Base-by-base conservation (phyloP, 352 stramenopile species). In the Phytophthora meadii region DNA sequence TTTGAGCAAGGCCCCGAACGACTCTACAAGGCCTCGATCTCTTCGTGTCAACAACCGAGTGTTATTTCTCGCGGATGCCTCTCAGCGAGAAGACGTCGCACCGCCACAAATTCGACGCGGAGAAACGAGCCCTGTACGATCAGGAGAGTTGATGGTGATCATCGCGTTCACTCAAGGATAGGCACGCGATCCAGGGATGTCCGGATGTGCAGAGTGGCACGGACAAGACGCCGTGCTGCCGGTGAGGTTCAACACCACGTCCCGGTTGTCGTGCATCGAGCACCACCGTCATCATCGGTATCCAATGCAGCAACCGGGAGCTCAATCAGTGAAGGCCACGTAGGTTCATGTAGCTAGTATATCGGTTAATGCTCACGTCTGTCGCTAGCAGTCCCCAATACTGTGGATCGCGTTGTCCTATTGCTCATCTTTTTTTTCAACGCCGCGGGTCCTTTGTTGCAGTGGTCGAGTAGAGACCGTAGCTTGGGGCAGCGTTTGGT, bases 191-290 rank as follows among this genome's bases (percentile, higher is more conserved):
- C 50, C 48, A 34, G 40, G 64, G 59, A 69, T 74, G 54, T 66
- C 39, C 53, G 54, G 60, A 74, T 74, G 65, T 70, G 60, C 54
- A 66, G 22, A 54, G 52, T 58, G 34, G 39, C 24, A 53, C 49
- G 17, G 10, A 42, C 32, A 39, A n/a, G 42, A 28, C 30, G 30
- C 8, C 30, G 30, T 36, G 30, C 30, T 36, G 63, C 48, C 17
- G 48, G 45, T 32, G 32, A 51, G 41, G 8, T 57, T 74, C 60
- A 74, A 70, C 41, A 67, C 54, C 15, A 56, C 65, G 60, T 74
- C 61, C 53, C 22, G n/a, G 30, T 65, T 69, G 52, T 68, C 58
- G 28, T 36, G 36, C 30, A 15, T 54, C n/a, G 30, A 17, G 30
- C 37, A 37, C 30, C 30, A 36, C 30, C 28, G 8, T 1, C 8